These are phyloP conservation scores for Camelina laxa DNA, from an alignment of 345 rosid genomes.

Conservation along the genomic window DNA sequence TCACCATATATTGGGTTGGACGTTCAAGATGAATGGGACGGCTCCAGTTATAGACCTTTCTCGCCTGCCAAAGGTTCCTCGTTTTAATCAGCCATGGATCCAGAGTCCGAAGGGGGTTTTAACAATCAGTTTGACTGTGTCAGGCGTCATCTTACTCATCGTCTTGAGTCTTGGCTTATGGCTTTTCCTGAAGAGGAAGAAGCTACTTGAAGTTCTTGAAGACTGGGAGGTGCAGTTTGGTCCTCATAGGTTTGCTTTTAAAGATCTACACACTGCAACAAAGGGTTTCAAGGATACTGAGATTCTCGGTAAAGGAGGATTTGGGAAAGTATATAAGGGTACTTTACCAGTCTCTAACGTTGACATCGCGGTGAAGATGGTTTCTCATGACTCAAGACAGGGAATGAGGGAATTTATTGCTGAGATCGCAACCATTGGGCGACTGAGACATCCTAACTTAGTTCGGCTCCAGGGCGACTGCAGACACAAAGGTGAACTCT, in stretches of 20 bases:
- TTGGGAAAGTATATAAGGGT: conserved; percentile 45
- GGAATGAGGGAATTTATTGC: conserved; percentile 32
- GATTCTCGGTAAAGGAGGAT: conserved; percentile 58
- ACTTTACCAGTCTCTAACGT: conserved; percentile 20
- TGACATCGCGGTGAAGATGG: conserved; percentile 19
- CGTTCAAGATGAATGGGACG: conserved; percentile 50
- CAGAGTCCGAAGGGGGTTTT: not conserved
- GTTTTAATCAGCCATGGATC: not conserved
- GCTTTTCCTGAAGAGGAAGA: conserved; percentile 18
- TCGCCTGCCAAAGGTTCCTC: conserved; percentile 24
- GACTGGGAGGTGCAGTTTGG: conserved; percentile 75
- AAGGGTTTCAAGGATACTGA: conserved; percentile 20
- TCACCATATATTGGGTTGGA: conserved; percentile 32
- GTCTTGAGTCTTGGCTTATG: not conserved
- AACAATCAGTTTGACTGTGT: not conserved
- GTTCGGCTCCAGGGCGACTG: conserved; percentile 20
- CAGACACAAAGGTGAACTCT: conserved; percentile 27
- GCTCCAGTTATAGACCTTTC: conserved; percentile 23
- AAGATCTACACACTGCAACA: conserved; percentile 50
- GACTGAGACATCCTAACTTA: conserved; percentile 23
- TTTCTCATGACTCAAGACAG: conserved; percentile 36
- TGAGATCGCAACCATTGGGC: conserved; percentile 34
- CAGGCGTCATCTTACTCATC: not conserved
- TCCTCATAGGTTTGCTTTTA: conserved; percentile 72
- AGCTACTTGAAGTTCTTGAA: conserved; percentile 44